Evolutionary conservation across 208 protist genomes (phyloP), one percentile per base, ranked within the genome.

Genomic region (Leishmania guyanensis): DNA sequence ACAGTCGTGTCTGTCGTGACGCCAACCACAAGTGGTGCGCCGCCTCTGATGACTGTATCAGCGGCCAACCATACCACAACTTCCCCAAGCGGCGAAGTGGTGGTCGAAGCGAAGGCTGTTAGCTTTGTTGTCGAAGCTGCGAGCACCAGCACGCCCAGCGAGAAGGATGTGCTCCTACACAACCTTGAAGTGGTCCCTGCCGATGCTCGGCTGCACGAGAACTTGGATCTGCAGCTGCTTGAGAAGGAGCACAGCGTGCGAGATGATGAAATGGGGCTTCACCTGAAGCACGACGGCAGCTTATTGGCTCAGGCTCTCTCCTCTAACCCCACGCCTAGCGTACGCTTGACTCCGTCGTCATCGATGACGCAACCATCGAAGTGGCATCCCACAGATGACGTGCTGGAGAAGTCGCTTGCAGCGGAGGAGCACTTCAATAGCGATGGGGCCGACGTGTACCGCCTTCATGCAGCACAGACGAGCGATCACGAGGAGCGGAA

Each of bases 341-440:
- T 77, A 17, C 48, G 69, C 29, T 75, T 51, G 8, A 80, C 81
- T 0, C 70, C 81, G 16, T 84, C 81, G 20, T 39, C 68, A 33
- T 84, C 81, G 46, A 70, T 80, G 48, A 20, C 75, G 20, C 76
- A 64, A 6, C 60, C n/a, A 22, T 78, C 78, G 56, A 58, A 78
- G 54, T 56, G 56, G 33, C 75, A 80, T 68, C 58, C 33, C 10
- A 17, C 16, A 46, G 50, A 8, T 29, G 36, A 26, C 14, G 71
- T n/a, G 16, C 71, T 14, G 71, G 51, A 39, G 29, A 10, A 22
- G 26, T 46, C 48, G 71, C 48, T 39, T 2, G 50, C 2, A 12
- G n/a, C 50, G 29, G 71, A 72, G 68, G 43, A 10, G 26, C 20
- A 26, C 43, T 29, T 51, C 22, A 0, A 17, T 51, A 43, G 29